A percentile compares a stretch with the other conserved stretches of the same genome.
These are phyloP conservation scores for Fragilaria crotonensis DNA, from an alignment of 108 stramenopile species.

Conservation along the genomic window DNA sequence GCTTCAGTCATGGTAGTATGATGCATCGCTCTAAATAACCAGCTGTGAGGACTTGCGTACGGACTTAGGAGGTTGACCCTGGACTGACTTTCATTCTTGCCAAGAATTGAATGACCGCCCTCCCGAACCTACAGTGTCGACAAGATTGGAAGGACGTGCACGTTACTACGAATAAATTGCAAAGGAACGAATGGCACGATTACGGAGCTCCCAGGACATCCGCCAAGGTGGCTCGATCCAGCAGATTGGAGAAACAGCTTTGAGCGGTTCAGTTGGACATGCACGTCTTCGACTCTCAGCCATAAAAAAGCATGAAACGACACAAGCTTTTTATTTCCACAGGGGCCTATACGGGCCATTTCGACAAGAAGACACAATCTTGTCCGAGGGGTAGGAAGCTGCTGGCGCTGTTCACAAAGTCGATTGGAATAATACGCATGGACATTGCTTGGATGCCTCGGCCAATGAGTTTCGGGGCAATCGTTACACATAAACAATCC, in stretches of 20 bases:
- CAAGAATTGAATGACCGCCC: slow-evolving; percentile 16
- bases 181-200: slow-evolving; percentile 38
- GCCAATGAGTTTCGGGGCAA: slow-evolving; percentile 55
- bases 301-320: neutral
- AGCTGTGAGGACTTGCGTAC: slow-evolving; percentile 29
- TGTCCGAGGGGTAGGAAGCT: neutral
- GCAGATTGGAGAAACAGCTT: slow-evolving; percentile 39
- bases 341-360: too few relatives aligned
- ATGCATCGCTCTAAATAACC: slow-evolving; percentile 31
- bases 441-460: neutral
- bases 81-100: slow-evolving; percentile 50
- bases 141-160: slow-evolving; percentile 58
- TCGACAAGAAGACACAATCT: neutral
- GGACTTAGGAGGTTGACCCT: slow-evolving; percentile 43
- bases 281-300: slow-evolving; percentile 43
- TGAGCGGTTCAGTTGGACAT: slow-evolving; percentile 30
- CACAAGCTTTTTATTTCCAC: neutral
- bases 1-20: slow-evolving; percentile 47
- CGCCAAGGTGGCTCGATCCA: slow-evolving; percentile 52
- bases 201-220: slow-evolving; percentile 39
- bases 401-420: neutral
- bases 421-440: neutral
- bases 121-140: slow-evolving; percentile 42
- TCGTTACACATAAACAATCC: slow-evolving; percentile 65
- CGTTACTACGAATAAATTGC: slow-evolving; percentile 8